Conservation (phyloP, 2,329 filamentous ascomycete genomes). For the Ceratocystis lukuohia region DNA sequence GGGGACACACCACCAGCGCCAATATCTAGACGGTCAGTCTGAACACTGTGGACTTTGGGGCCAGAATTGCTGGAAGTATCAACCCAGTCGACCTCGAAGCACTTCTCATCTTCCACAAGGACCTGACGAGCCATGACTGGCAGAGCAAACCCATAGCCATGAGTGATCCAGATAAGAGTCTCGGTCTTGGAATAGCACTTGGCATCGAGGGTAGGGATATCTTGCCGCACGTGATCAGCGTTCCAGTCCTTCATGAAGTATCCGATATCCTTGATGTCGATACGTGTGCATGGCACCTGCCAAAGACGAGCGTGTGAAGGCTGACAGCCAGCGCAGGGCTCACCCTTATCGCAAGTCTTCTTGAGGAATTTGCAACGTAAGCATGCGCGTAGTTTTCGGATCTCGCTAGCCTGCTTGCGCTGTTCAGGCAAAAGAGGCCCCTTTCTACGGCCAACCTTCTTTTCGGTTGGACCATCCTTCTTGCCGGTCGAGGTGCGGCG, state of each 20-base stretch:
- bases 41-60: conserved; percentile 69
- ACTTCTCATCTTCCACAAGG: conserved; percentile 79
- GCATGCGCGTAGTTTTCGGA: conserved; percentile 85
- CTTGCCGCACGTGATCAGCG: conserved; percentile 87
- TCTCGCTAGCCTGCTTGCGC: conserved; percentile 91
- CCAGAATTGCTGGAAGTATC: conserved; percentile 44
- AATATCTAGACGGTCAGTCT: conserved; percentile 78
- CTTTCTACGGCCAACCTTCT: conserved; percentile 81
- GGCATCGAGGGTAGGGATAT: conserved; percentile 87
- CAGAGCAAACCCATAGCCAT: conserved; percentile 86
- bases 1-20: conserved; percentile 77
- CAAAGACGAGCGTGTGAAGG: conserved; percentile 89
- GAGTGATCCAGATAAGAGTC: conserved; percentile 76
- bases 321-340: conserved; percentile 89
- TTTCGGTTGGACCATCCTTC: conserved; percentile 66
- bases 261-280: conserved; percentile 95
- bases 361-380: conserved; percentile 96
- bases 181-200: conserved; percentile 64
- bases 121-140: conserved; percentile 91
- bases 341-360: conserved; percentile 97
- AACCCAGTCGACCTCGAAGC: conserved; percentile 88
- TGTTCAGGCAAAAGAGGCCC: conserved; percentile 86
- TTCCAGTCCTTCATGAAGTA: conserved; percentile 99
- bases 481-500: conserved; percentile 65
- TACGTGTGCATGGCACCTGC: conserved; percentile 95